Conservation (phyloP, 1,139 yeast species). For the Wickerhamiella infanticola region DNA sequence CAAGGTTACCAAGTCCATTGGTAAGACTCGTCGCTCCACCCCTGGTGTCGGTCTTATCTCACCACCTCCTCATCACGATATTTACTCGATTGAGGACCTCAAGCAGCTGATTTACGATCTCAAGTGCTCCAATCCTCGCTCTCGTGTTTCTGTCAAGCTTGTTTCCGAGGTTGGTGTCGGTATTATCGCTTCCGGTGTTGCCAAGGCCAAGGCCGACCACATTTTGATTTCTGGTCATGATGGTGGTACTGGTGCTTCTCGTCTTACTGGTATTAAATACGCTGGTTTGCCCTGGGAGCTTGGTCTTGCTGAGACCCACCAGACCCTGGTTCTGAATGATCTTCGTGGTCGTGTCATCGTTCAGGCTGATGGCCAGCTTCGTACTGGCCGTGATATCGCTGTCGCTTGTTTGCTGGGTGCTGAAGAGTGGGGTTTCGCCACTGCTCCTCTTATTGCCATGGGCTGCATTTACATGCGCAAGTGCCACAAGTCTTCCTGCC, state of each 20-base stretch:
- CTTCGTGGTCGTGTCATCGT: conserved; percentile 88
- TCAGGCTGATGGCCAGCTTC: conserved; percentile 94
- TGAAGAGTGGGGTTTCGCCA: conserved; percentile 96
- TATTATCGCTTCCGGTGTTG: conserved; percentile 97
- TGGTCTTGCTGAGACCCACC: conserved; percentile 96
- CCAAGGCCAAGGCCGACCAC: conserved; percentile 96
- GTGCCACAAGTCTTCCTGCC: conserved; percentile 82
- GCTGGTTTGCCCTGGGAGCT: conserved; percentile 99
- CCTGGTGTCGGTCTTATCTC: conserved; percentile 94
- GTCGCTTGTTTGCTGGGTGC: conserved; percentile 94
- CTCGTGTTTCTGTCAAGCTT: conserved; percentile 88
- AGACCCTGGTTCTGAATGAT: conserved; percentile 88
- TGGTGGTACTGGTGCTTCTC: conserved; percentile 99
- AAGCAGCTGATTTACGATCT: conserved; percentile 92
- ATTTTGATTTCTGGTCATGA: conserved; percentile 93
- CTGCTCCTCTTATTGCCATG: conserved; percentile 92
- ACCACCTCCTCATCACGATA: conserved; percentile 98
- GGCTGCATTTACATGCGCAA: conserved; percentile 94
- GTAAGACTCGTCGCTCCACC: conserved; percentile 91
- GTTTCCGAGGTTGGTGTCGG: conserved; percentile 99
- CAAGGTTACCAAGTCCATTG: conserved; percentile 78
- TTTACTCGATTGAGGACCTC: conserved; percentile 93
- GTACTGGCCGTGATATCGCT: conserved; percentile 93
- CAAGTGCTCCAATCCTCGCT: conserved; percentile 93
- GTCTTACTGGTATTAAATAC: conserved; percentile 91